These are phyloP conservation scores for Sphaerulina vaccinii DNA, from an alignment of 2,329 filamentous ascomycete genomes.

Conservation along the genomic window DNA sequence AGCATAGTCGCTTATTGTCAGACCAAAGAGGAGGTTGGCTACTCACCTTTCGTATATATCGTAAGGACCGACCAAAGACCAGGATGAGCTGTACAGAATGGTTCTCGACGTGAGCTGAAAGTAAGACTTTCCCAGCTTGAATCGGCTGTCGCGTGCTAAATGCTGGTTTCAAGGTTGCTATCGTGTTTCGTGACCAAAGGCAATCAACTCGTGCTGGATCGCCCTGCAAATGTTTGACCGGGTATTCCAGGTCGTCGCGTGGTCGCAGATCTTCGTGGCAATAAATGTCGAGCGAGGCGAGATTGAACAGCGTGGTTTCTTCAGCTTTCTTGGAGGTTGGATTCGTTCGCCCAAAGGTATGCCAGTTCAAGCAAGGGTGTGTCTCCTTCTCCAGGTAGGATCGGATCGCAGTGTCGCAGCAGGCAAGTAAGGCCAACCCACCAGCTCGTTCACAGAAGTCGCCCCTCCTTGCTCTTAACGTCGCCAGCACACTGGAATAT, in stretches of 20 bases:
- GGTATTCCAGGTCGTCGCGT: slow-evolving; percentile 3
- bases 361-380: slow-evolving; percentile 9
- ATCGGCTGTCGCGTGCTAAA: background rate
- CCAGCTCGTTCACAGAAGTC: background rate
- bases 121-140: background rate
- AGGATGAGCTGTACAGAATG: slow-evolving; percentile 3
- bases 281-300: slow-evolving; percentile 5
- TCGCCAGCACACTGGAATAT: background rate
- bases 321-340: background rate
- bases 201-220: background rate
- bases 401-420: background rate
- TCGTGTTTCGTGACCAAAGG: slow-evolving; percentile 2
- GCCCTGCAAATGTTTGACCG: background rate
- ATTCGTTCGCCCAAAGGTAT: background rate
- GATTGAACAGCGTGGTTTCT: background rate
- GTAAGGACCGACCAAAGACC: background rate
- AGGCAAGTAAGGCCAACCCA: background rate
- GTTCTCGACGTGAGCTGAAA: background rate
- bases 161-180: slow-evolving; percentile 1
- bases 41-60: slow-evolving; percentile 3
- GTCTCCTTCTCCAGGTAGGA: background rate
- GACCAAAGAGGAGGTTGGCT: background rate
- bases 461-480: background rate
- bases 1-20: background rate
- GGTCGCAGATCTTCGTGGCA: background rate